phyloP scores from a whole-genome alignment of 768 basidiomycete species.

The Cubamyces lactineus region DNA sequence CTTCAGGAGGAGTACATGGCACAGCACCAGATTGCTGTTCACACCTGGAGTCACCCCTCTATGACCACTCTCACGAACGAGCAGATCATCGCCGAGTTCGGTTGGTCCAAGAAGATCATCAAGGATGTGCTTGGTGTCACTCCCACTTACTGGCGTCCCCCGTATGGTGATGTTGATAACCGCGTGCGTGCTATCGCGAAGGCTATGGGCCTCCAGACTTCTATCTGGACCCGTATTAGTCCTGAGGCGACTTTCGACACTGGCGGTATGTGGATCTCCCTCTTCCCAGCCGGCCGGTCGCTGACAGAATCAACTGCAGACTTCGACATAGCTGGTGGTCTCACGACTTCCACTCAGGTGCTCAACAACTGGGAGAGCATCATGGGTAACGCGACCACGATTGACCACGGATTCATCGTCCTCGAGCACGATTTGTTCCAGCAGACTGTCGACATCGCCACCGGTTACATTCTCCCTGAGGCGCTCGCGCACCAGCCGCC shows the following conservation, averaged over 20 bases:
- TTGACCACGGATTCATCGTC: conserved; percentile 84
- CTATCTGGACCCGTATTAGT: conserved; percentile 82
- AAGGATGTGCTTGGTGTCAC: conserved; percentile 80
- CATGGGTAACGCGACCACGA: conserved; percentile 57
- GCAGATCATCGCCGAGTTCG: conserved; percentile 83
- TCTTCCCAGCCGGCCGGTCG: neutral
- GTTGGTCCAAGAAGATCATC: conserved; percentile 86
- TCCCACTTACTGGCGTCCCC: conserved; percentile 80
- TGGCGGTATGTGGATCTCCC: conserved; percentile 44
- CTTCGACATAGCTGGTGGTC: conserved; percentile 77
- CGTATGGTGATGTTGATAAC: conserved; percentile 82
- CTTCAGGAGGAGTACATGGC: conserved; percentile 76
- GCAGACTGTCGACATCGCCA: conserved; percentile 82
- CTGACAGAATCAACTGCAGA: conserved; percentile 45
- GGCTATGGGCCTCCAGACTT: conserved; percentile 81
- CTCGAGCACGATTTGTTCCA: conserved; percentile 88
- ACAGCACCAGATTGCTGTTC: conserved; percentile 77
- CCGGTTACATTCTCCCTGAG: conserved; percentile 83
- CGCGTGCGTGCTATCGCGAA: conserved; percentile 82
- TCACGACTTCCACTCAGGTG: conserved; percentile 58
- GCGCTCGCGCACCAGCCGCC: conserved; percentile 66
- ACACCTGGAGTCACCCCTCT: conserved; percentile 73
- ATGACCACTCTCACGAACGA: conserved; percentile 80
- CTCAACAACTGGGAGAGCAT: conserved; percentile 76
- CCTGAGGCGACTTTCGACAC: conserved; percentile 70